Evolutionary conservation across 2,329 filamentous ascomycete species (phyloP).

Genomic region (Colletotrichum sidae): DNA sequence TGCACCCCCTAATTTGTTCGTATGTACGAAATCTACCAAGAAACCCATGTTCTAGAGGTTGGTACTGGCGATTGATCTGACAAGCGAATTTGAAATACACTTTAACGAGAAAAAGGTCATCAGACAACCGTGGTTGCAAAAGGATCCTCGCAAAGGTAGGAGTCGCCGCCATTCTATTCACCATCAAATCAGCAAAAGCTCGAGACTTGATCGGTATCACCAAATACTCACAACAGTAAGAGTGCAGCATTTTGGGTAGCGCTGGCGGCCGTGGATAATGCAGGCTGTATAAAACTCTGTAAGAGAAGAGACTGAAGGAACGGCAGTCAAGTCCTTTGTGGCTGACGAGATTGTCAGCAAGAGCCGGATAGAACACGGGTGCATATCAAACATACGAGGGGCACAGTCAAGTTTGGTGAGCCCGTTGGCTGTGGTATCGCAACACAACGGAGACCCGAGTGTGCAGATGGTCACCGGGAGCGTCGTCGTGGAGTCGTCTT

Average conservation of each 20-base stretch:
- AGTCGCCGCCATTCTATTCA: neutral
- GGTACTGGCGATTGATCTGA: no score
- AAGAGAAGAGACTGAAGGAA: neutral
- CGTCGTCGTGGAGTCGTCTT: neutral
- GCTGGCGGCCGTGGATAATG: neutral
- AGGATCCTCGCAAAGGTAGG: neutral
- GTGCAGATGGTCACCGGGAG: neutral
- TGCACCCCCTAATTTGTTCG: no score
- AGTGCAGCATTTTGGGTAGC: constrained; percentile 10
- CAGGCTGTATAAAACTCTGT: constrained; percentile 7
- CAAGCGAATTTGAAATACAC: neutral
- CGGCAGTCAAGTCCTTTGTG: neutral
- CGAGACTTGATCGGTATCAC: no score
- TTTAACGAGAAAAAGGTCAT: neutral
- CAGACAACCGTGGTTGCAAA: neutral
- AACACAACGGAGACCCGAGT: constrained; percentile 2
- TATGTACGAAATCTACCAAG: no score
- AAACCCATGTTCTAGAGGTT: no score
- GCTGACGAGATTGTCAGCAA: neutral
- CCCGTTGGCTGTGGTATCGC: neutral
- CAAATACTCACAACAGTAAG: constrained; percentile 9
- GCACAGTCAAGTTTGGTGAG: neutral
- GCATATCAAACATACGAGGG: constrained; percentile 1
- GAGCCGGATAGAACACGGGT: no score
- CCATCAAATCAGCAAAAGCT: neutral